phyloP scores from a whole-genome alignment of 805 yeast species.

The Nakazawaea ernobii region DNA sequence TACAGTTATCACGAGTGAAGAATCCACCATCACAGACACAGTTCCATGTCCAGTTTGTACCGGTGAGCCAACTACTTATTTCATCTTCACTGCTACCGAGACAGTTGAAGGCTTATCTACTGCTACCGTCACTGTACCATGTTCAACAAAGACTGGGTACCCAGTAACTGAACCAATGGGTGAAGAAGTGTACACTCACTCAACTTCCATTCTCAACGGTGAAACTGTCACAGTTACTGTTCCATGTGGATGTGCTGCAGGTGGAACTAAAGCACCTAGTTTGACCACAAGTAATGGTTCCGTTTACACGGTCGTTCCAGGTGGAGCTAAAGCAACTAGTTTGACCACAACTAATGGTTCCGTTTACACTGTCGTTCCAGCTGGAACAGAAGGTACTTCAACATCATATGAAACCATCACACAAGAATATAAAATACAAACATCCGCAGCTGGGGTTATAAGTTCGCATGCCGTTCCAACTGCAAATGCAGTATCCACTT shows the following conservation, averaged over 20 bases:
- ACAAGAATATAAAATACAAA: neutral
- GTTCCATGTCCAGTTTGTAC: conserved; percentile 10
- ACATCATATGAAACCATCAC: conserved; percentile 3
- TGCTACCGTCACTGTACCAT: conserved; percentile 1
- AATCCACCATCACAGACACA: conserved; percentile 6
- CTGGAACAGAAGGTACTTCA: neutral
- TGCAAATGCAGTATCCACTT: no score
- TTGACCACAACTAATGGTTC: neutral
- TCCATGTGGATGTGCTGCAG: conserved; percentile 8
- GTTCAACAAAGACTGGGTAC: conserved; percentile 14
- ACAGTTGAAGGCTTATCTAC: conserved; percentile 3
- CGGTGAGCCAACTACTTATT: conserved; percentile 9
- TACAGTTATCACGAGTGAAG: conserved; percentile 3
- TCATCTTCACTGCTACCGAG: conserved; percentile 4
- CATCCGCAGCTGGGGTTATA: no score
- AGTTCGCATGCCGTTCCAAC: no score
- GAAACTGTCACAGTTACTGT: conserved; percentile 1
- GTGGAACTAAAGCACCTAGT: conserved; percentile 6
- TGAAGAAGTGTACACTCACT: neutral
- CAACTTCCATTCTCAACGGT: no score
- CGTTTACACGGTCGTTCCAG: neutral
- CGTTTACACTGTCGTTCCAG: neutral
- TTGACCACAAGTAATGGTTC: neutral
- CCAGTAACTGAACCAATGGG: conserved; percentile 10
- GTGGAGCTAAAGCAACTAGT: conserved; percentile 1